Percentiles rank a stretch among this genome's conserved stretches.
Conservation (phyloP, 306 rosid genomes). For the Echinosophora koreensis region DNA sequence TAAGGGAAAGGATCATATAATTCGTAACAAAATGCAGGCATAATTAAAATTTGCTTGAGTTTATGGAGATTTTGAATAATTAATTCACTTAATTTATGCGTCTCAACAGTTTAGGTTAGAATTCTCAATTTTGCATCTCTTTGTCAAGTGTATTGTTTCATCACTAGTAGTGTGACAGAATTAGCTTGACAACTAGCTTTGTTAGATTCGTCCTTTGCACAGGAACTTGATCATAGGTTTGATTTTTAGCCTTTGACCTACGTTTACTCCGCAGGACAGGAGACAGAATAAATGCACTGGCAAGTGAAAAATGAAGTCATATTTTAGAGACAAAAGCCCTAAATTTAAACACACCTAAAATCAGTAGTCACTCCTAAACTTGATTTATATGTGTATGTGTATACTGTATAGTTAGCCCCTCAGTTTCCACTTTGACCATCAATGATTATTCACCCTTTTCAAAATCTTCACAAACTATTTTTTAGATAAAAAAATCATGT, state of each 20-base stretch:
- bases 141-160: background rate
- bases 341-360: background rate
- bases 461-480: background rate
- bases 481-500: background rate
- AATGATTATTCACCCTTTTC: background rate
- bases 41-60: background rate
- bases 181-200: background rate
- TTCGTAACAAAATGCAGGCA: constrained; percentile 23
- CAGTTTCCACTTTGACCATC: background rate
- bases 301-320: background rate
- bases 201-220: background rate
- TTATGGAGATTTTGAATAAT: background rate
- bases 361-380: background rate
- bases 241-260: constrained; percentile 15
- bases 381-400: background rate
- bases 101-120: too few species aligned
- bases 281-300: background rate
- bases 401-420: background rate
- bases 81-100: background rate
- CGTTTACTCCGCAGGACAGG: background rate
- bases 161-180: background rate
- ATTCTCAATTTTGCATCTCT: background rate
- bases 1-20: background rate
- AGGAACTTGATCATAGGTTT: background rate
- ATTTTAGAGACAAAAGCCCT: background rate